Base-by-base conservation (phyloP, 2,329 filamentous ascomycete genomes). In the Biscogniauxia mediterranea region DNA sequence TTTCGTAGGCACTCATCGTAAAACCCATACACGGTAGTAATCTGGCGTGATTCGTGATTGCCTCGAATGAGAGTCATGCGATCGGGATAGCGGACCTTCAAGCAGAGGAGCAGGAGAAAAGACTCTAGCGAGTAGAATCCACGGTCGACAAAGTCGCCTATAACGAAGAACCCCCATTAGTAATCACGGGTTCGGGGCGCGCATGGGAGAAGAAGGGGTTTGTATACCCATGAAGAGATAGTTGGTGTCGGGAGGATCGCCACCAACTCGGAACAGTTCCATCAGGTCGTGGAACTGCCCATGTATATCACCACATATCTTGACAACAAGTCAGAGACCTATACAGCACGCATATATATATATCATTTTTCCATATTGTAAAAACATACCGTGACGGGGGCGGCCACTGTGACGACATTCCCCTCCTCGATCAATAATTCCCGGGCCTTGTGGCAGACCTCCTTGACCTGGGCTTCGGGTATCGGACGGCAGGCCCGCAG, bases 51-150 rank as follows among this genome's bases (percentile, higher is more conserved):
- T 78, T 98, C 94, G 80, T 97, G 93, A 75, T 97, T 97, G 66
- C 94, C 94, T 66, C 94, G 86, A 72, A 98, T 97, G 51, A 98
- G 85, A 3, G 95, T 98, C 81, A 98, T 97, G 69, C 95, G 92
- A 77, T 98, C 93, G 57, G 94, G 95, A 74, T 98, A 98, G 75
- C 94, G 90, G 64, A 98, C 94, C 83, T 98, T 98, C 70, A 98
- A 87, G 74, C 93, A 97, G 57, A 99, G 86, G 11, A 99, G 88
- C 59, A 99, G 90, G 64, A 97, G 88, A 74, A 99, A 97, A 4
- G 93, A 95, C 79, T 99, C 94, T 69, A 99, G 88, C 1, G 92
- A 97, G 81, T 98, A 99, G 83, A 97, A 99, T 61, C 94, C 94
- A 66, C 94, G 91, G 77, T 99, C 94, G 74, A 99, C 94, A 71